Evolutionary conservation across 352 stramenopile genomes (phyloP).

Genomic region (Pythium sukuiense): DNA sequence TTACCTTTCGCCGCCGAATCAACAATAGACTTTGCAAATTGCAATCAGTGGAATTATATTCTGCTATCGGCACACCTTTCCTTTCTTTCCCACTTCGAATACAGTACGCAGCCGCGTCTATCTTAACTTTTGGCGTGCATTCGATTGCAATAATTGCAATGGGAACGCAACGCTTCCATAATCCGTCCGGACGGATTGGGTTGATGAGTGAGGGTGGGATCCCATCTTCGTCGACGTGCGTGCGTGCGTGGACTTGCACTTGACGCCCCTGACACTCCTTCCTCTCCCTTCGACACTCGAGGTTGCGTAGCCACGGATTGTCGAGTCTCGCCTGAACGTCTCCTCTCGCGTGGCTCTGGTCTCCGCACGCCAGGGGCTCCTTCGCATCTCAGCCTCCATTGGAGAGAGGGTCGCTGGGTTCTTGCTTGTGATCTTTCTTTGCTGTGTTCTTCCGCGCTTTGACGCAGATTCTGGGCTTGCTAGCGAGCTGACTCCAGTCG

Average conservation of each 20-base stretch:
- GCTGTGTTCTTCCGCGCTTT: background rate
- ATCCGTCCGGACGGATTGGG: background rate
- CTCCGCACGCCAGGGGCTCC: too few relatives aligned
- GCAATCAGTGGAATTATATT: background rate
- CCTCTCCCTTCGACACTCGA: too few relatives aligned
- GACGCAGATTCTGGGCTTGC: background rate
- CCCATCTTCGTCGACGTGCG: conserved; percentile 4
- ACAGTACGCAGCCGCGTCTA: background rate
- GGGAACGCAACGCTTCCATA: background rate
- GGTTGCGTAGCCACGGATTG: too few relatives aligned
- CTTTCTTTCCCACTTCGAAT: background rate
- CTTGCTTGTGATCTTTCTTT: background rate
- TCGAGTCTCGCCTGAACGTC: too few relatives aligned
- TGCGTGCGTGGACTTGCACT: too few relatives aligned
- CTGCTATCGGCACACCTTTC: background rate
- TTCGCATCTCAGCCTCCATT: background rate
- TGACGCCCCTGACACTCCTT: too few relatives aligned
- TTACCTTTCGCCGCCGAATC: background rate
- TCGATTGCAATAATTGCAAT: background rate
- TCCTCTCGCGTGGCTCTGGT: too few relatives aligned
- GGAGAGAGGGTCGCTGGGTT: background rate
- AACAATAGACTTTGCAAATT: background rate
- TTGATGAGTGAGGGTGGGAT: background rate
- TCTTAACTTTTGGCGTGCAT: background rate
- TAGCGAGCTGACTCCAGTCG: conserved; percentile 5